Base-by-base conservation (phyloP, 1,284 basidiomycete species). In the Malassezia obtusa region DNA sequence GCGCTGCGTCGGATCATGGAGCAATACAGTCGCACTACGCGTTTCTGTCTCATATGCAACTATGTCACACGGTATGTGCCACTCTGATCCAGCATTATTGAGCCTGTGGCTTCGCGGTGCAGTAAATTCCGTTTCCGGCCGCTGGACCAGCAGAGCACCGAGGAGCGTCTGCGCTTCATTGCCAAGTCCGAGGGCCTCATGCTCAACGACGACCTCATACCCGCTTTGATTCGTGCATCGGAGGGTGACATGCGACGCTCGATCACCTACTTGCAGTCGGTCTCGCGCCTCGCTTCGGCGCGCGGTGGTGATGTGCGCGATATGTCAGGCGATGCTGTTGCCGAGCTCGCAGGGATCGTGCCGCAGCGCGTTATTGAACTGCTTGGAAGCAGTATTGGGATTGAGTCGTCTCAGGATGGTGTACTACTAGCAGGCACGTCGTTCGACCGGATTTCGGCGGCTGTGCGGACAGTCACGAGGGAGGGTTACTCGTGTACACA, bases 21-120 rank as follows among this genome's bases (percentile, higher is more conserved):
- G 77, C 91, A 84, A 32, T 91, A 98, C 71, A 89, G 89, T 7
- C 82, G 85, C 45, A 98, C 96, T 72, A 98, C 94, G 31, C 81
- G 94, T 4, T 99, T 99, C 77, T 99, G 94, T 77, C 80, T 99
- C 19, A 89, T 98, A 5, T 99, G 94, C 79, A 99, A 99, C 78
- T 99, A 98, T 75, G 94, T 99, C 25, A 98, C 94, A 1, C 81
- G 92, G 89, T 90, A 45, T 58, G 81, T 68, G 8, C n/a, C 15
- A 8, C 10, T n/a, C 28, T n/a, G 28, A 32, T 28, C 11, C 24
- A 95, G 92, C 68, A 98, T 99, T 63, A 99, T 99, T 57, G 94
- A 98, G 72, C 94, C 94, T 0, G 81, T 99, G 22, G 89, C 94
- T 15, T 96, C 92, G n/a, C 84, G 94, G 49, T 99, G 94, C 76